phyloP scores from a whole-genome alignment of 129 eudicot genomes.

The Helianthus annuus region DNA sequence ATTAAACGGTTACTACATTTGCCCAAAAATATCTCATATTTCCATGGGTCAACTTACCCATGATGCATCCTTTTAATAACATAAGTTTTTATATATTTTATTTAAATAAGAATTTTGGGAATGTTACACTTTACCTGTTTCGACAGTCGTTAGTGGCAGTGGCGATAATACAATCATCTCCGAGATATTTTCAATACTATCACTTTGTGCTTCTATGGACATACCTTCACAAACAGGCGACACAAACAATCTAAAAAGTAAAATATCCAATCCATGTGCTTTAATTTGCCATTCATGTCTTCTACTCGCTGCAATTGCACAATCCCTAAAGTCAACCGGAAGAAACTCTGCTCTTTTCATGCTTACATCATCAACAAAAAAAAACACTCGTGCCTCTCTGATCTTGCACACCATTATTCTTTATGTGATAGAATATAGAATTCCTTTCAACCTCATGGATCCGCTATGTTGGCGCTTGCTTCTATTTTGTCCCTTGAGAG shows the following conservation, averaged over 20 bases:
- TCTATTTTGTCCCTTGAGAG: conserved; percentile 81
- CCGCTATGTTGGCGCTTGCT: conserved; percentile 96
- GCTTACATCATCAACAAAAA: conserved; percentile 78
- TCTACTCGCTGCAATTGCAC: conserved; percentile 73
- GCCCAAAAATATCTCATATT: too few species aligned
- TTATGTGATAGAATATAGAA: conserved; percentile 64
- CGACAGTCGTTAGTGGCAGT: conserved; percentile 97
- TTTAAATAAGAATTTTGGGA: too few species aligned
- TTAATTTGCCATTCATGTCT: conserved; percentile 74
- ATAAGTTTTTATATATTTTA: too few species aligned
- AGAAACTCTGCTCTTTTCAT: conserved; percentile 77
- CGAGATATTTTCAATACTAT: conserved; percentile 76
- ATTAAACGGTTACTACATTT: too few species aligned
- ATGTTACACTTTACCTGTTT: too few species aligned
- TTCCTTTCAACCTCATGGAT: conserved; percentile 65
- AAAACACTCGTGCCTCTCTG: conserved; percentile 77
- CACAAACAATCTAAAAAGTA: conserved; percentile 47
- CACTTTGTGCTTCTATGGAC: conserved; percentile 67
- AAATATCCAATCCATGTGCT: conserved; percentile 51
- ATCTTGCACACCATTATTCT: conserved; percentile 84
- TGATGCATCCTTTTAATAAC: too few species aligned
- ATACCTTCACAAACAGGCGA: conserved; percentile 63
- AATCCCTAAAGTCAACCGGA: conserved; percentile 75
- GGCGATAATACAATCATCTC: conserved; percentile 90
- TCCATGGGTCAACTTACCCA: too few species aligned